Percentiles rank a stretch among this genome's conserved stretches.
Evolutionary conservation across 176 grass and related monocot species (phyloP).

Genomic region (Carex pumila): DNA sequence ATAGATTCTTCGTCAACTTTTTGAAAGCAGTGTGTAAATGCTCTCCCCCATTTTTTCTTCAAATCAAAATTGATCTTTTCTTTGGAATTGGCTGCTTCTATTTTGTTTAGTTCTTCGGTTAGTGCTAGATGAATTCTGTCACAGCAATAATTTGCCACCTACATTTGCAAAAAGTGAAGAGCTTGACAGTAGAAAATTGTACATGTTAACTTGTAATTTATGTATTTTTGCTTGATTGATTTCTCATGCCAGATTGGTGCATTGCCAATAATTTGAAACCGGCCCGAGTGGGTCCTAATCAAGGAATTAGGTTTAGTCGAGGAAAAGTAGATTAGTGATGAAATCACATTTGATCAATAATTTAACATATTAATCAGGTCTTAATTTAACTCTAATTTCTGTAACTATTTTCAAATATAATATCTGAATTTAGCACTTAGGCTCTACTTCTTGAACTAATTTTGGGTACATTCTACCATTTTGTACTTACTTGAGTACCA

Average conservation of each 20-base stretch:
- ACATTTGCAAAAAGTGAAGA: background rate
- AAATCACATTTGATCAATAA: background rate
- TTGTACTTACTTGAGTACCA: constrained; percentile 20
- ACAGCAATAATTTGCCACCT: constrained; percentile 55
- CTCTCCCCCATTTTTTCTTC: constrained; percentile 45
- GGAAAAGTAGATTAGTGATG: too few species aligned
- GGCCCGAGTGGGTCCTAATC: too few species aligned
- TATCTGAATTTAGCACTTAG: too few species aligned
- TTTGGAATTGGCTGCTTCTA: background rate
- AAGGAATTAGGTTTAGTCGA: too few species aligned
- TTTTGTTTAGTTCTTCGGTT: constrained; percentile 20
- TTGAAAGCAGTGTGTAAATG: constrained; percentile 39
- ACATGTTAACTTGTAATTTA: too few species aligned
- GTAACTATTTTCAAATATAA: background rate
- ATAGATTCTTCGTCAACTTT: constrained; percentile 38
- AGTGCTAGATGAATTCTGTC: constrained; percentile 45
- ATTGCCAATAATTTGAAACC: too few species aligned
- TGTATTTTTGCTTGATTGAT: too few species aligned
- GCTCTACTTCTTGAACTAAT: too few species aligned
- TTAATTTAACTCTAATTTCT: background rate
- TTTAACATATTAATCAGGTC: background rate
- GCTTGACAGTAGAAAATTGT: too few species aligned
- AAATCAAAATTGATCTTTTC: constrained; percentile 24
- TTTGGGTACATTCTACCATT: too few species aligned
- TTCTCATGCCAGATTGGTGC: too few species aligned